Percentiles rank a stretch among this genome's conserved stretches.
Conservation (phyloP, 345 rosid genomes). For the Ailanthus altissimus region DNA sequence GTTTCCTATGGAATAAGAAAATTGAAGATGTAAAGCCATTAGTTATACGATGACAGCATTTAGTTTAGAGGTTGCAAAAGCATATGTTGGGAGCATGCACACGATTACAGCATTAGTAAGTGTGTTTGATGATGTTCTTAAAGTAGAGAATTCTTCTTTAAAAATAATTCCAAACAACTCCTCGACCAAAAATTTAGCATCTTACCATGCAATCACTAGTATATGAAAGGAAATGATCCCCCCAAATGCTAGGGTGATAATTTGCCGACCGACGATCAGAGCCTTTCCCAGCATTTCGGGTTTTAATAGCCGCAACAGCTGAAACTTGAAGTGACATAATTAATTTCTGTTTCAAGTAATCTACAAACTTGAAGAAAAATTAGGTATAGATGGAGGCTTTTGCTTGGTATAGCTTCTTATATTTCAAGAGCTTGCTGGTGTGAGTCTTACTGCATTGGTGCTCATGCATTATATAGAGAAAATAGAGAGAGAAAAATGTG, state of each 20-base stretch:
- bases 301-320: not conserved
- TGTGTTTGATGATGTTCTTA: too few species aligned
- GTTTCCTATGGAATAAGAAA: not conserved
- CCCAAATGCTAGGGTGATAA: slow-evolving; percentile 30
- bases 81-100: too few species aligned
- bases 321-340: not conserved
- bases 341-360: not conserved
- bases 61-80: not conserved
- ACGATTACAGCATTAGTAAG: too few species aligned
- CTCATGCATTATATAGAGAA: not conserved
- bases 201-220: not conserved
- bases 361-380: too few species aligned
- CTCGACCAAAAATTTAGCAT: not conserved
- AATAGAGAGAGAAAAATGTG: not conserved
- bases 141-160: too few species aligned
- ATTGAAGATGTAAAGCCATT: not conserved
- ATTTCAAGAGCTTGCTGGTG: not conserved
- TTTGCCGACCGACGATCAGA: slow-evolving; percentile 14
- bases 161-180: too few species aligned
- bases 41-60: too few species aligned
- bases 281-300: not conserved
- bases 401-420: too few species aligned
- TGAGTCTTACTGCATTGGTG: not conserved
- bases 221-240: slow-evolving; percentile 27
- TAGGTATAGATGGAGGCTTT: too few species aligned